Conservation (phyloP, 2,329 filamentous ascomycete species). For the Chaetomium strumarium region DNA sequence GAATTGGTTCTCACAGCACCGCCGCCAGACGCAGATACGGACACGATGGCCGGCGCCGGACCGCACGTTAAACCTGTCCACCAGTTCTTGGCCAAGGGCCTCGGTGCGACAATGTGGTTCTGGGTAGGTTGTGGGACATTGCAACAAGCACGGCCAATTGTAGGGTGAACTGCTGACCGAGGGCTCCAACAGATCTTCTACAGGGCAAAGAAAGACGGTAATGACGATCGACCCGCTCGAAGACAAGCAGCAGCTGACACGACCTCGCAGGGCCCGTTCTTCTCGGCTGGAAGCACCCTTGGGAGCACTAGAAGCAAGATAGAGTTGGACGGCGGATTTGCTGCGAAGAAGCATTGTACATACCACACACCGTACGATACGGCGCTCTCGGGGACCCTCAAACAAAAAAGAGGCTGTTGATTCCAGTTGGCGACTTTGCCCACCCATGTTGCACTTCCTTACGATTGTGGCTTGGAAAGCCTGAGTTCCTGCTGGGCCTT, state of each 20-base stretch:
- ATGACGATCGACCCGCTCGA: conserved; percentile 14
- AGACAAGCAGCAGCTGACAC: not conserved
- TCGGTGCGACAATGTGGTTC: conserved; percentile 98
- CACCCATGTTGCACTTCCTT: too few relatives aligned
- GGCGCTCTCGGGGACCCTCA: conserved; percentile 57
- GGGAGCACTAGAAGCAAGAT: conserved; percentile 66
- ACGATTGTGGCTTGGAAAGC: too few relatives aligned
- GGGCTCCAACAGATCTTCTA: conserved; percentile 65
- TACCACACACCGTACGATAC: conserved; percentile 5
- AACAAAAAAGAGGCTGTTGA: conserved; percentile 11
- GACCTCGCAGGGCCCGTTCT: conserved; percentile 58
- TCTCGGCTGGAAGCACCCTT: conserved; percentile 91
- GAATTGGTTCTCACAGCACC: conserved; percentile 3
- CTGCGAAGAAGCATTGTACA: conserved; percentile 9
- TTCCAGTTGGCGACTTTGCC: too few relatives aligned
- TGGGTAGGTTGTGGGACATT: conserved; percentile 60
- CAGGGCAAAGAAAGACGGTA: conserved; percentile 90
- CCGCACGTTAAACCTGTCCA: conserved; percentile 60
- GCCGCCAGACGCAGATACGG: conserved; percentile 14
- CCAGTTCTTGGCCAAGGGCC: conserved; percentile 75
- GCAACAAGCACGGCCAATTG: not conserved
- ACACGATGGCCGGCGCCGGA: conserved; percentile 32
- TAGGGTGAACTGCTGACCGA: conserved; percentile 1
- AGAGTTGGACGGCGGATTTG: not conserved
- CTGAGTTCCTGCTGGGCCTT: too few relatives aligned